Base-by-base conservation (phyloP, 352 stramenopile species). In the Phytophthora hibernalis region DNA sequence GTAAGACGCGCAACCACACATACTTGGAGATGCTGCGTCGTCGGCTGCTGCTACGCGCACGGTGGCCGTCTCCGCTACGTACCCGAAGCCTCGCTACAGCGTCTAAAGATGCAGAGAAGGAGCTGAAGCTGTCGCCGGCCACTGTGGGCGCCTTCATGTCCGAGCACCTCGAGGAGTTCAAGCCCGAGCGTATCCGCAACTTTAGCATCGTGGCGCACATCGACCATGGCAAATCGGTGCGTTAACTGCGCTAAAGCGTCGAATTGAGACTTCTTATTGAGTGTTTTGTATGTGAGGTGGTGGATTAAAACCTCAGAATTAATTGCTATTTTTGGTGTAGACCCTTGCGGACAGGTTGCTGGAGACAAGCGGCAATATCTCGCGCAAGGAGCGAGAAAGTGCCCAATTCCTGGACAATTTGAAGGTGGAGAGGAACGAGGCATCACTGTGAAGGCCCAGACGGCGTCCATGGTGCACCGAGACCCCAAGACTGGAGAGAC, bases 401-500 rank as follows among this genome's bases (percentile, higher is more conserved):
- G 90, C 87, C 28, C 90, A 96, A 58, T 86, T 91, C 54, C 68
- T 96, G 20, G 97, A 99, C 77, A 98, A 93, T 42, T 84, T 99
- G 37, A 89, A 94, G 71, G 87, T 89, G 3, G 98, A 99, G 77
- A 78, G 95, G 33, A 99, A 75, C 93, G 98, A 26, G 98, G 98
- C 20, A 99, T 99, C 64, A 99, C 98, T 0, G 97, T 99, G 16
- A 99, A 99, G 79, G 97, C 97, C 6, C 96, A 98, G 54, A 98
- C 97, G 10, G 97, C 97, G 13, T 98, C 93, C 7, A 99, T 99
- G 96, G 73, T 99, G 31, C 98, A 99, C 72, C 60, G 74, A 13
- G 74, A 92, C 68, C 26, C 70, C 3, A 65, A 33, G 35, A 89
- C 49, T 53, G 80, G 68, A 52, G 66, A 81, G 58, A 89, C 88